Conservation (phyloP, 176 grass and related monocot species). For the Cenchrus fungigraminus region DNA sequence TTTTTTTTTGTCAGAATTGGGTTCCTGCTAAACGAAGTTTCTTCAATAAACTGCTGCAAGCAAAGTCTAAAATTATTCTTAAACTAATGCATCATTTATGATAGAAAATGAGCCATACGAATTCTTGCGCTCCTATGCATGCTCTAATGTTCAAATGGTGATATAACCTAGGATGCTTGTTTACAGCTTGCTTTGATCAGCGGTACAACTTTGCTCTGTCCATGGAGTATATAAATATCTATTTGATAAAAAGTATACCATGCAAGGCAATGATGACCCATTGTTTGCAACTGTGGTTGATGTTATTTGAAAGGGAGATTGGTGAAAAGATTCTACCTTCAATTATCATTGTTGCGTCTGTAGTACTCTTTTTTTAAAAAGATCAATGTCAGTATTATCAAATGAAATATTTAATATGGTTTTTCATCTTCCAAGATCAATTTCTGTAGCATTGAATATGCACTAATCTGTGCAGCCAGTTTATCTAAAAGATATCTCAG, state of each 20-base stretch:
- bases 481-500: background rate
- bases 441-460: background rate
- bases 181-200: background rate
- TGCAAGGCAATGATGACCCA: background rate
- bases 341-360: background rate
- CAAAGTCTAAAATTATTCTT: background rate
- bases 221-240: background rate
- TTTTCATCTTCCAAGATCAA: background rate
- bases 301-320: background rate
- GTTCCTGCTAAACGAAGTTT: background rate
- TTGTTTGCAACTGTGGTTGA: background rate
- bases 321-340: background rate
- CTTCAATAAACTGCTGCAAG: background rate
- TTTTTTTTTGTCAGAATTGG: background rate
- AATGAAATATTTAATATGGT: background rate
- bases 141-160: background rate
- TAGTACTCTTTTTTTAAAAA: background rate
- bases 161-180: background rate
- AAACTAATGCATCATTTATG: background rate
- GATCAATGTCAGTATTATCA: background rate
- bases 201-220: background rate
- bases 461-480: background rate
- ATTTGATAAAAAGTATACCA: background rate
- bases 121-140: background rate
- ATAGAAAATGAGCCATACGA: background rate